Percentiles rank a stretch among this genome's conserved stretches.
Evolutionary conservation across 2,329 filamentous ascomycete genomes (phyloP).

Genomic region (Pseudocercospora ulei): DNA sequence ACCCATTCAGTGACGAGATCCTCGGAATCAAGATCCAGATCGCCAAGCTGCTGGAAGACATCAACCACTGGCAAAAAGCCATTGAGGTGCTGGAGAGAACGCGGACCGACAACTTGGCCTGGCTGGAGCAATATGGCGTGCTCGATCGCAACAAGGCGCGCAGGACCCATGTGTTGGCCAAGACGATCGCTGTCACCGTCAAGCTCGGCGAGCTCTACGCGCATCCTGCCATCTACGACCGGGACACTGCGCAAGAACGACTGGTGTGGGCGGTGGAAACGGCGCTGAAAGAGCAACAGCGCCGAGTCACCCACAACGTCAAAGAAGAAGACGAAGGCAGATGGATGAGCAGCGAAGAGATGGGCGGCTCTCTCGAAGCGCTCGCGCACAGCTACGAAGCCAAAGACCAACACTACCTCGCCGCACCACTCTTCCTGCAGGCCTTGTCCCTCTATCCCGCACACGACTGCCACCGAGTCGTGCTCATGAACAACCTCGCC

Average conservation of each 20-base stretch:
- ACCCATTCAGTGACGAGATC: slow-evolving; percentile 84
- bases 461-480: slow-evolving; percentile 63
- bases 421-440: slow-evolving; percentile 77
- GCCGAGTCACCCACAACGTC: slow-evolving; percentile 46
- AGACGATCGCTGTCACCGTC: slow-evolving; percentile 63
- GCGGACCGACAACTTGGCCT: slow-evolving; percentile 54
- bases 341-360: slow-evolving; percentile 61
- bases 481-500: slow-evolving; percentile 79
- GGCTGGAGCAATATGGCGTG: slow-evolving; percentile 41
- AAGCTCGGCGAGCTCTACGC: slow-evolving; percentile 80
- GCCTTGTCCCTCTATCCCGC: slow-evolving; percentile 60
- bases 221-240: slow-evolving; percentile 62
- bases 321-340: slow-evolving; percentile 56
- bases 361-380: slow-evolving; percentile 67
- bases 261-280: slow-evolving; percentile 76
- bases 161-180: slow-evolving; percentile 58
- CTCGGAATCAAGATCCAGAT: slow-evolving; percentile 80
- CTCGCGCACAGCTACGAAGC: slow-evolving; percentile 68
- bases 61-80: slow-evolving; percentile 58
- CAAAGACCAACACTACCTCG: slow-evolving; percentile 65
- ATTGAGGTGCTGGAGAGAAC: slow-evolving; percentile 72
- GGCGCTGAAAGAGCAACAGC: slow-evolving; percentile 60
- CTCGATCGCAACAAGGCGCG: slow-evolving; percentile 42
- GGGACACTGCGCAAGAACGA: slow-evolving; percentile 62
- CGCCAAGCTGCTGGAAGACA: slow-evolving; percentile 67